phyloP scores from a whole-genome alignment of 2,329 filamentous ascomycete genomes.

The Exophiala lecanii-corni region DNA sequence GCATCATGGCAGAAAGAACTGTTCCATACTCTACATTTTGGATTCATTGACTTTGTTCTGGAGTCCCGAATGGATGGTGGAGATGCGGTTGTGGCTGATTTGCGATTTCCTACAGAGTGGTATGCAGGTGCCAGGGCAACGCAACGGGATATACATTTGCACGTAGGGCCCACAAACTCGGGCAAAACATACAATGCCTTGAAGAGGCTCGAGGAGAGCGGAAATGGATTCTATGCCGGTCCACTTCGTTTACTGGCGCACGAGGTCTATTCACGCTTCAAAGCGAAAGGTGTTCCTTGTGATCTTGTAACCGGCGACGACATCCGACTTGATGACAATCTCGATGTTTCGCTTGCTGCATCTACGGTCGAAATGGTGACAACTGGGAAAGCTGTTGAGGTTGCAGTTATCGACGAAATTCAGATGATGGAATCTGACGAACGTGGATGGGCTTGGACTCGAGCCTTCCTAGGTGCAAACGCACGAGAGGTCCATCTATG shows the following conservation, averaged over 20 bases:
- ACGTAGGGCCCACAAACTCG: slow-evolving; percentile 95
- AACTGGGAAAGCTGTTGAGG: slow-evolving; percentile 60
- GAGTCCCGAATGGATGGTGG: background rate
- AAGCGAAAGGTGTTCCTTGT: slow-evolving; percentile 70
- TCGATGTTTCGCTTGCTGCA: slow-evolving; percentile 56
- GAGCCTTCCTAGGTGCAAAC: slow-evolving; percentile 79
- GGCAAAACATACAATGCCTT: slow-evolving; percentile 96
- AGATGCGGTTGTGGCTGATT: slow-evolving; percentile 22
- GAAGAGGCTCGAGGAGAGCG: slow-evolving; percentile 71
- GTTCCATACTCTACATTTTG: slow-evolving; percentile 19
- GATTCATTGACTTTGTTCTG: slow-evolving; percentile 24
- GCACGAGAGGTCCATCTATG: slow-evolving; percentile 90
- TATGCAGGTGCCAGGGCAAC: slow-evolving; percentile 76
- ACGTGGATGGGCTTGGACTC: slow-evolving; percentile 91
- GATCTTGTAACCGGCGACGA: slow-evolving; percentile 90
- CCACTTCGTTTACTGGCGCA: slow-evolving; percentile 84
- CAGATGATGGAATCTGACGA: slow-evolving; percentile 84
- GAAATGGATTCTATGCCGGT: slow-evolving; percentile 81
- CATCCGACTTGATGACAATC: slow-evolving; percentile 61
- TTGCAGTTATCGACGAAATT: slow-evolving; percentile 96
- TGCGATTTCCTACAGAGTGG: slow-evolving; percentile 89
- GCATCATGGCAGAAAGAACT: slow-evolving; percentile 12
- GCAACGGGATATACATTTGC: slow-evolving; percentile 80
- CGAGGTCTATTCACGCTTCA: slow-evolving; percentile 87
- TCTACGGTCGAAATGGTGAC: slow-evolving; percentile 93